A percentile compares a stretch with the other conserved stretches of the same genome.
phyloP scores from a whole-genome alignment of 2,329 filamentous ascomycete species.

The Bipolaris sorokiniana region DNA sequence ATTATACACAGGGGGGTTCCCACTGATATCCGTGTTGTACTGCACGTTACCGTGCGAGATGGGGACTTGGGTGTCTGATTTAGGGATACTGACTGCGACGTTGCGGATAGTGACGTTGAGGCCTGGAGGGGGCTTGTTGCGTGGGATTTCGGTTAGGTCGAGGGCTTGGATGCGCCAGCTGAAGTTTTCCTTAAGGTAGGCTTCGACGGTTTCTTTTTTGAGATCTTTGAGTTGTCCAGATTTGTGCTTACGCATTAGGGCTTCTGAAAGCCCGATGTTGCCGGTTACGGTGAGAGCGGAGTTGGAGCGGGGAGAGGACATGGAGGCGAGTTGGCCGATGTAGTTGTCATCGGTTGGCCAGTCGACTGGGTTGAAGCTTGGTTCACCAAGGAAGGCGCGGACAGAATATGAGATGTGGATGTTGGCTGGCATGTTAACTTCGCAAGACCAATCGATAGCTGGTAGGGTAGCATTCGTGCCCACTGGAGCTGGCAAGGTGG shows the following conservation, averaged over 20 bases:
- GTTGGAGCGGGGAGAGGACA: conserved; percentile 47
- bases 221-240: conserved; percentile 36
- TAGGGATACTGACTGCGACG: conserved; percentile 33
- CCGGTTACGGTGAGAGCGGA: conserved; percentile 49
- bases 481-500: conserved; percentile 13
- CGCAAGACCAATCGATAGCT: conserved; percentile 35
- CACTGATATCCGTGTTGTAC: conserved; percentile 35
- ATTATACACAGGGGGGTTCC: conserved; percentile 33
- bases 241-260: conserved; percentile 36
- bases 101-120: conserved; percentile 40
- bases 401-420: conserved; percentile 43
- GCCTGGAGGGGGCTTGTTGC: conserved; percentile 33
- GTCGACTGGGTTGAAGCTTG: conserved; percentile 29
- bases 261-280: conserved; percentile 49
- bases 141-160: conserved; percentile 39
- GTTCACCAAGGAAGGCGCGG: conserved; percentile 40
- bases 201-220: conserved; percentile 26
- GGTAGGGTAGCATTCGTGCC: conserved; percentile 7
- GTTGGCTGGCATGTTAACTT: conserved; percentile 42
- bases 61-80: conserved; percentile 35
- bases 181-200: conserved; percentile 39
- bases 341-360: conserved; percentile 51
- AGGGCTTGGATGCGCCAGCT: conserved; percentile 42
- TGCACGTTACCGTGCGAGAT: conserved; percentile 30
- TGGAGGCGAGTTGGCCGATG: conserved; percentile 50